A percentile compares a stretch with the other conserved stretches of the same genome.
Conservation (phyloP, 2,329 filamentous ascomycete species). For the Colletotrichum spaethianum region DNA sequence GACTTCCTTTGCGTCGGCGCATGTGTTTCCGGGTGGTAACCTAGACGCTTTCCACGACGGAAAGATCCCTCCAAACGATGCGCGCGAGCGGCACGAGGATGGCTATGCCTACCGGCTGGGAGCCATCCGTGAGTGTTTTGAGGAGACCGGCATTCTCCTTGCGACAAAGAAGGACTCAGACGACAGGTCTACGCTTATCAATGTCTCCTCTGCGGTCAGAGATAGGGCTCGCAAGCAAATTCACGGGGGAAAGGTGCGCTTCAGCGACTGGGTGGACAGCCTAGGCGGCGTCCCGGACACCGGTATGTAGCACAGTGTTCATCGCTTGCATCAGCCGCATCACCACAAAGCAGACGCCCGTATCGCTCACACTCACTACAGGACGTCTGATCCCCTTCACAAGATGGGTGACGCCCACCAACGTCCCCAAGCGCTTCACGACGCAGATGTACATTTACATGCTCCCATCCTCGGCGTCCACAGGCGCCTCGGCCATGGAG, state of each 20-base stretch:
- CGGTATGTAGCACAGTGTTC: slow-evolving; percentile 60
- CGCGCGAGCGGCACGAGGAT: slow-evolving; percentile 76
- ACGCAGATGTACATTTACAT: slow-evolving; percentile 99
- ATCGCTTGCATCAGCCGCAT: background rate
- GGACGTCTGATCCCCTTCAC: slow-evolving; percentile 85
- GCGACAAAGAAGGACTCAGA: slow-evolving; percentile 60
- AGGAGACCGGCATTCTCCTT: slow-evolving; percentile 92
- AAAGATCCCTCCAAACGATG: slow-evolving; percentile 58
- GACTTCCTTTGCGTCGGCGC: slow-evolving; percentile 88
- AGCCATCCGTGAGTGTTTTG: slow-evolving; percentile 92
- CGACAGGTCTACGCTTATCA: slow-evolving; percentile 69
- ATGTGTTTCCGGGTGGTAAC: slow-evolving; percentile 96
- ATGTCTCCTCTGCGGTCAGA: slow-evolving; percentile 71
- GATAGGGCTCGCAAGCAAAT: slow-evolving; percentile 78
- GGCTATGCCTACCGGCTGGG: slow-evolving; percentile 82
- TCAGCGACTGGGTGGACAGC: slow-evolving; percentile 73
- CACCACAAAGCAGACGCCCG: background rate
- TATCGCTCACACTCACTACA: slow-evolving; percentile 44
- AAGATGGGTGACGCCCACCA: slow-evolving; percentile 88
- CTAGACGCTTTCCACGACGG: slow-evolving; percentile 85
- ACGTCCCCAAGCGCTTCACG: slow-evolving; percentile 83
- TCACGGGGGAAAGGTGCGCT: slow-evolving; percentile 75
- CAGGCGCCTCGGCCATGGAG: slow-evolving; percentile 53
- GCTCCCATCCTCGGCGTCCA: slow-evolving; percentile 71
- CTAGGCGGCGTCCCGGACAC: slow-evolving; percentile 75